Conservation (phyloP, 2,329 filamentous ascomycete species). For the Fusarium praegraminearum region DNA sequence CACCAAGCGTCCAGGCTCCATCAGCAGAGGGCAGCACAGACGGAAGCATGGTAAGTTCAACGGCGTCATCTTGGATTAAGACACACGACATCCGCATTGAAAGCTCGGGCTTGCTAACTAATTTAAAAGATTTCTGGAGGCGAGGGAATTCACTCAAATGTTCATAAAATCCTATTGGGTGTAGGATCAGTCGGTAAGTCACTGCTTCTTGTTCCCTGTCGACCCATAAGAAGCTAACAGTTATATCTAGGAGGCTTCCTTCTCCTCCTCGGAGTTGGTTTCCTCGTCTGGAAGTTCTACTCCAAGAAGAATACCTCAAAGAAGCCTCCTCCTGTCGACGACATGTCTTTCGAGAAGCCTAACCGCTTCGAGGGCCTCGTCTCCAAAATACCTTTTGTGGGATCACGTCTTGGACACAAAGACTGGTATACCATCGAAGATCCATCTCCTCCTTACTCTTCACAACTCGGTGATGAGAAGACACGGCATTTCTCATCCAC, state of each 20-base stretch:
- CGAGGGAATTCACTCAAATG: constrained; percentile 36
- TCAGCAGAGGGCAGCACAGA: constrained; percentile 25
- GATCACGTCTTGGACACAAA: constrained; percentile 50
- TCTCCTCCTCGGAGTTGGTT: constrained; percentile 38
- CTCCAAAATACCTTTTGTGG: constrained; percentile 54
- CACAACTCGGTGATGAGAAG: constrained; percentile 41
- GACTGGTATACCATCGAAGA: constrained; percentile 53
- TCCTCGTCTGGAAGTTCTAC: constrained; percentile 43
- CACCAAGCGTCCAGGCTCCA: constrained; percentile 24
- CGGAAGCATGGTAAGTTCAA: constrained; percentile 36
- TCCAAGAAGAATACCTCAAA: constrained; percentile 21
- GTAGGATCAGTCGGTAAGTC: constrained; percentile 44
- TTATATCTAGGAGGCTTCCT: constrained; percentile 35
- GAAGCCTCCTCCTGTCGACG: constrained; percentile 30
- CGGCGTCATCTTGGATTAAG: constrained; percentile 2
- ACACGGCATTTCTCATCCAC: constrained; percentile 1
- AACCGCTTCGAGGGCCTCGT: constrained; percentile 44
- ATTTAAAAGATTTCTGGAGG: constrained; percentile 23
- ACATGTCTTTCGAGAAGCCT: constrained; percentile 40
- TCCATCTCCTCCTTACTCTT: constrained; percentile 33
- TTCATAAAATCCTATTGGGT: constrained; percentile 43
- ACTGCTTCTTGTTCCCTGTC: neutral
- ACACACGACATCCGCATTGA: neutral
- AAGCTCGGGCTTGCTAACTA: constrained; percentile 20
- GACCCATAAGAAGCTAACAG: constrained; percentile 9